Percentiles rank a stretch among this genome's conserved stretches.
Conservation (phyloP, 1,284 basidiomycete species). For the Phellopilus nigrolimitatus region DNA sequence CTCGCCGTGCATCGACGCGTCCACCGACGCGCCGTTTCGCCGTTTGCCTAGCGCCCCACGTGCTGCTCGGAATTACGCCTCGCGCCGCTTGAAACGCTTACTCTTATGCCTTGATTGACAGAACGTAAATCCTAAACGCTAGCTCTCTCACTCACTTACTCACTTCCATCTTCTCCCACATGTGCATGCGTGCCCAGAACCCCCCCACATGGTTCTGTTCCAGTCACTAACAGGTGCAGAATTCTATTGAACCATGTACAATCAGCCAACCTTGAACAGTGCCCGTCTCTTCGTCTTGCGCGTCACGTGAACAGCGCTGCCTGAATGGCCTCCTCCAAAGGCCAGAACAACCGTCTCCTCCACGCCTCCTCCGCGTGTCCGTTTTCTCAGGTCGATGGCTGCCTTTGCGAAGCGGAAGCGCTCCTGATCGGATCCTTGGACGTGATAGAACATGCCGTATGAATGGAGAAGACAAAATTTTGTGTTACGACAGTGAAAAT, state of each 20-base stretch:
- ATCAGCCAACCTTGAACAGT: constrained; percentile 83
- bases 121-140: constrained; percentile 16
- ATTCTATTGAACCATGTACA: constrained; percentile 26
- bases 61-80: neutral
- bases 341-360: constrained; percentile 85
- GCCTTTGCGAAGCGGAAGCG: constrained; percentile 89
- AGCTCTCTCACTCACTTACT: too few relatives aligned
- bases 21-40: neutral
- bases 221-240: too few relatives aligned
- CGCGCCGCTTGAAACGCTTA: too few relatives aligned
- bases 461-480: neutral
- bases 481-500: neutral
- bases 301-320: constrained; percentile 78
- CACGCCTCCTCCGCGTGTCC: constrained; percentile 54
- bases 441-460: constrained; percentile 2
- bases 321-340: constrained; percentile 65
- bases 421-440: constrained; percentile 69
- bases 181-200: neutral
- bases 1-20: constrained; percentile 6
- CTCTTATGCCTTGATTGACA: constrained; percentile 2
- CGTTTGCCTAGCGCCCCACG: neutral
- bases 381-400: constrained; percentile 75
- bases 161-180: neutral
- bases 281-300: constrained; percentile 78
- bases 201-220: neutral